phyloP scores from a whole-genome alignment of 345 rosid genomes.

The Lepidium africanum region DNA sequence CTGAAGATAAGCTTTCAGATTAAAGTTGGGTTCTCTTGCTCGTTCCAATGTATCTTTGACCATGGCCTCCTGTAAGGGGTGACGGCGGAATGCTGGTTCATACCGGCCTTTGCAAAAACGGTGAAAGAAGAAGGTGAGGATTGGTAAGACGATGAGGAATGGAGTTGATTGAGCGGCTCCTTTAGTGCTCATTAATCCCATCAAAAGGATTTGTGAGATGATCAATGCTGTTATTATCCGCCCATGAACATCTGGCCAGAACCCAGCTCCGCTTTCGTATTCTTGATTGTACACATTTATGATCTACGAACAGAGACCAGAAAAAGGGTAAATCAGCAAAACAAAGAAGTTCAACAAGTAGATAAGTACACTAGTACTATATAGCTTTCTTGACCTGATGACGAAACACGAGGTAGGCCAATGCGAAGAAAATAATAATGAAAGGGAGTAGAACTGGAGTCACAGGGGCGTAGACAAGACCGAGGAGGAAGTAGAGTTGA shows the following conservation, averaged over 20 bases:
- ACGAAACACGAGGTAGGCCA: conserved; percentile 79
- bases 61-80: conserved; percentile 95
- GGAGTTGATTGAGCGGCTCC: conserved; percentile 63
- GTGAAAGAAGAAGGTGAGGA: conserved; percentile 73
- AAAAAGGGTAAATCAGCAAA: background rate
- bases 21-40: conserved; percentile 68
- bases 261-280: conserved; percentile 86
- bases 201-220: conserved; percentile 67
- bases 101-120: conserved; percentile 72
- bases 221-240: conserved; percentile 61
- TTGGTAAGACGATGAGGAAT: conserved; percentile 62
- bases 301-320: conserved; percentile 38
- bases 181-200: conserved; percentile 75
- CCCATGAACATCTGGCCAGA: conserved; percentile 94
- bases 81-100: conserved; percentile 66
- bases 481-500: conserved; percentile 86
- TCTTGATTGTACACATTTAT: conserved; percentile 91
- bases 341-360: no score
- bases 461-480: conserved; percentile 82
- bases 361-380: no score
- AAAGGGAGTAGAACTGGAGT: conserved; percentile 86
- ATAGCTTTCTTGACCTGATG: conserved; percentile 59
- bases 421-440: conserved; percentile 70
- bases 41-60: conserved; percentile 80
- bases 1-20: conserved; percentile 64